These are phyloP conservation scores for Coemansia sp. DNA, from an alignment of 192 early-diverging fungal species.

Conservation along the genomic window DNA sequence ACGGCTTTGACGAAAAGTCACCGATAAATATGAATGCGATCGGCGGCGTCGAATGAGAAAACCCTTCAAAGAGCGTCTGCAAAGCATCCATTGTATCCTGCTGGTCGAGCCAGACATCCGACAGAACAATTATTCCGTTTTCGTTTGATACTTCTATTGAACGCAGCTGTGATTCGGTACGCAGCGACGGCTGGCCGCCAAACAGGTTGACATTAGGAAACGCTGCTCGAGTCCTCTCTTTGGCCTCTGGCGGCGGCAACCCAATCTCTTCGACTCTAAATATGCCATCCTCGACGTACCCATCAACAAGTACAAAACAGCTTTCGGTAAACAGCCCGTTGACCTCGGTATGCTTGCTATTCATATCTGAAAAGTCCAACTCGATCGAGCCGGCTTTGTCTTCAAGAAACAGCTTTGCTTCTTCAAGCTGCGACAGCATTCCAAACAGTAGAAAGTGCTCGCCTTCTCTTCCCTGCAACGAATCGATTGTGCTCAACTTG, in stretches of 20 bases:
- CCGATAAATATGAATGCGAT: constrained; percentile 86
- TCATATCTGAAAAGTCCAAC: constrained; percentile 60
- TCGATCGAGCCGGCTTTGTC: constrained; percentile 77
- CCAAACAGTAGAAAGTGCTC: constrained; percentile 77
- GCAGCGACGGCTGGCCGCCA: constrained; percentile 37
- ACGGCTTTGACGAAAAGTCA: constrained; percentile 78
- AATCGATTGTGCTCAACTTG: constrained; percentile 65
- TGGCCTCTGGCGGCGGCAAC: constrained; percentile 71
- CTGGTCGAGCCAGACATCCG: constrained; percentile 86
- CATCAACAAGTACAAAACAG: constrained; percentile 85
- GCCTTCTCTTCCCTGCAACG: constrained; percentile 68
- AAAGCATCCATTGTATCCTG: constrained; percentile 74
- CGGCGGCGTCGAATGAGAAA: constrained; percentile 61
- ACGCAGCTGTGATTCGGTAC: constrained; percentile 46
- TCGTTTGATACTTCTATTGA: constrained; percentile 55
- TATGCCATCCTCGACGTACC: constrained; percentile 67
- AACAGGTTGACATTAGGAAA: constrained; percentile 47
- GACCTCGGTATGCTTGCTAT: constrained; percentile 40
- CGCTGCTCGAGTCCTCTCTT: constrained; percentile 30
- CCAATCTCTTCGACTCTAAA: constrained; percentile 71
- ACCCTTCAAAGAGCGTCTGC: constrained; percentile 70
- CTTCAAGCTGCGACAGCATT: constrained; percentile 80
- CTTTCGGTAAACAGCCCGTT: constrained; percentile 81
- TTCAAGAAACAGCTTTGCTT: constrained; percentile 81
- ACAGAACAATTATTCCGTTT: constrained; percentile 74